phyloP scores from a whole-genome alignment of 1,139 yeast species.

The Eremothecium sinecaudum region DNA sequence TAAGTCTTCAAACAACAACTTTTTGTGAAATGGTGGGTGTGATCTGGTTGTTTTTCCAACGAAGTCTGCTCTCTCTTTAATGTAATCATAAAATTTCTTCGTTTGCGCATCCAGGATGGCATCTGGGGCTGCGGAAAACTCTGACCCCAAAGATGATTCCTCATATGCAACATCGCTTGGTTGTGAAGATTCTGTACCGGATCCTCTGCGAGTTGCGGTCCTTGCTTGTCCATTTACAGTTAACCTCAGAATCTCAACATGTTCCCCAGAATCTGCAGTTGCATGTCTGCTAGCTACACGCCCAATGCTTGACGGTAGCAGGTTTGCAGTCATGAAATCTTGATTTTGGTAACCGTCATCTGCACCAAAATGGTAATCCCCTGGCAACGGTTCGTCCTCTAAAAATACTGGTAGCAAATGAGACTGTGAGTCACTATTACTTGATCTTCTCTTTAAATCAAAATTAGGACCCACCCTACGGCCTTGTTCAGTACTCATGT shows the following conservation, averaged over 20 bases:
- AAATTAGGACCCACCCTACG: slow-evolving; percentile 14
- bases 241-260: slow-evolving; percentile 18
- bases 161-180: slow-evolving; percentile 3
- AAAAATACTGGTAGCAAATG: slow-evolving; percentile 15
- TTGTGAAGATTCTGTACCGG: slow-evolving; percentile 5
- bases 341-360: slow-evolving; percentile 7
- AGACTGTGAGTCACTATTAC: slow-evolving; percentile 3
- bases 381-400: slow-evolving; percentile 2
- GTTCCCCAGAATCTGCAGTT: slow-evolving; percentile 13
- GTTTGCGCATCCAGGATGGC: slow-evolving; percentile 20
- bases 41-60: slow-evolving; percentile 18
- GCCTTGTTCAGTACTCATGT: slow-evolving; percentile 24
- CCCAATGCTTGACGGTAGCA: slow-evolving; percentile 29
- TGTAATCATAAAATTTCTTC: slow-evolving; percentile 23
- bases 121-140: neutral
- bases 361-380: slow-evolving; percentile 2
- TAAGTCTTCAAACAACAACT: slow-evolving; percentile 22
- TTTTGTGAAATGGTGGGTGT: slow-evolving; percentile 15
- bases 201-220: slow-evolving; percentile 1
- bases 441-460: slow-evolving; percentile 3
- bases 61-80: slow-evolving; percentile 17
- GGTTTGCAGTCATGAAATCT: slow-evolving; percentile 20
- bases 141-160: slow-evolving; percentile 2
- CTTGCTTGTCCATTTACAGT: slow-evolving; percentile 4
- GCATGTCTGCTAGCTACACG: slow-evolving; percentile 17